These are phyloP conservation scores for Xylariales sp. DNA, from an alignment of 2,329 filamentous ascomycete species.

Conservation along the genomic window DNA sequence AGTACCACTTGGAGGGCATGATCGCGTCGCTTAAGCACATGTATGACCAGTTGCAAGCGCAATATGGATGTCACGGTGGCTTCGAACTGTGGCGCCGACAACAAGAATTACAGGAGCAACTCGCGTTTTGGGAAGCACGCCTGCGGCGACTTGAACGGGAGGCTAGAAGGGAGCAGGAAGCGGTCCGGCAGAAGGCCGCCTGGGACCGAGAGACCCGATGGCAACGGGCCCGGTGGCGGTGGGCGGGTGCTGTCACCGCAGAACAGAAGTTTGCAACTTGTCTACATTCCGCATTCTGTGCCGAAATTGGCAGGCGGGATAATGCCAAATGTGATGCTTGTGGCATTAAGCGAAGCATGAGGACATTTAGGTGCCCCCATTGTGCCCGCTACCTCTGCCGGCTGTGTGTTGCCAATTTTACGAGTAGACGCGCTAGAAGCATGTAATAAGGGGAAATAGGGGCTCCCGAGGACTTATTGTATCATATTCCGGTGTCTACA, in stretches of 20 bases:
- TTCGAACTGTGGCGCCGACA: no score
- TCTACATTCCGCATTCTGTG: slow-evolving; percentile 25
- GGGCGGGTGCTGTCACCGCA: slow-evolving; percentile 1
- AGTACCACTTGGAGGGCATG: no score
- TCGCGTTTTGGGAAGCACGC: not conserved
- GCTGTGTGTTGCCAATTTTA: slow-evolving; percentile 13
- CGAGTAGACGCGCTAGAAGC: slow-evolving; percentile 8
- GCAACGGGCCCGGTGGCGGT: slow-evolving; percentile 39
- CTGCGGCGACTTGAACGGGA: slow-evolving; percentile 20
- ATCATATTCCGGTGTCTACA: no score
- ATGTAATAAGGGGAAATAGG: not conserved
- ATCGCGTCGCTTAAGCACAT: no score
- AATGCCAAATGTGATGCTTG: slow-evolving; percentile 28
- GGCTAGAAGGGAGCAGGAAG: slow-evolving; percentile 18
- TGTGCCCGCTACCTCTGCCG: slow-evolving; percentile 19
- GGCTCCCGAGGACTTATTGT: not conserved
- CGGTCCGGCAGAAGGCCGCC: not conserved
- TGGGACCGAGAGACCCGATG: slow-evolving; percentile 25
- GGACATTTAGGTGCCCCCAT: slow-evolving; percentile 21
- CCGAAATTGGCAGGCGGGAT: not conserved
- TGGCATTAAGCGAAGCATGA: slow-evolving; percentile 15
- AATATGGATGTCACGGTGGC: no score
- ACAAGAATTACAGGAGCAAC: slow-evolving; percentile 1
- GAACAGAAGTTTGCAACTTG: slow-evolving; percentile 8
- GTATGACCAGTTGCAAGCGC: no score